Evolutionary conservation across 139 green algal species (phyloP).

Genomic region (Ettlia oleoabundans): DNA sequence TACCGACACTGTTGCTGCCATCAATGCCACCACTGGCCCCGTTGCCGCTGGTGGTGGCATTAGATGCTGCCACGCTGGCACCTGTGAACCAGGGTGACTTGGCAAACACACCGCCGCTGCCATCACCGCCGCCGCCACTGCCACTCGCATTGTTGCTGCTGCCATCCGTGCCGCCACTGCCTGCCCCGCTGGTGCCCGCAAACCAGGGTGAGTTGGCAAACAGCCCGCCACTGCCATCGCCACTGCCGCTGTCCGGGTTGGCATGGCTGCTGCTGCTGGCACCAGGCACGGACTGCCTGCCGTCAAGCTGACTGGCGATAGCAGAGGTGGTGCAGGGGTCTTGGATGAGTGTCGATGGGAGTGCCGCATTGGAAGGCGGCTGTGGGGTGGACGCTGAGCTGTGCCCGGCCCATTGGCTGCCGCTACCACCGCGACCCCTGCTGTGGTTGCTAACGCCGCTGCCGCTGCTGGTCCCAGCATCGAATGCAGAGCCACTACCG

Average conservation of each 20-base stretch:
- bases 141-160: too few relatives aligned
- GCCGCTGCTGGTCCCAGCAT: background rate
- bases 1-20: background rate
- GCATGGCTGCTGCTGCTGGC: background rate
- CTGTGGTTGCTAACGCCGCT: background rate
- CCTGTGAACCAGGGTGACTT: background rate
- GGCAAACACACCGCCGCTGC: background rate
- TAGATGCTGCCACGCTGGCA: background rate
- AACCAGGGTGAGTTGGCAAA: background rate
- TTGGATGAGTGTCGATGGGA: too few relatives aligned
- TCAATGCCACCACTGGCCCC: too few relatives aligned
- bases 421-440: background rate
- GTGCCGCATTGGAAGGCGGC: too few relatives aligned
- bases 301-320: too few relatives aligned
- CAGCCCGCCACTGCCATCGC: background rate
- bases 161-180: background rate
- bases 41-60: background rate
- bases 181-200: background rate
- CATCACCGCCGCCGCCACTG: background rate
- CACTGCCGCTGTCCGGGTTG: slow-evolving; percentile 3
- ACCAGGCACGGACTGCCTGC: background rate
- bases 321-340: too few relatives aligned
- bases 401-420: background rate
- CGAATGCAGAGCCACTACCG: background rate
- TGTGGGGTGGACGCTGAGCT: background rate